A percentile compares a stretch with the other conserved stretches of the same genome.
Conservation (phyloP, 176 grass and related monocot genomes). For the Carex pumila region DNA sequence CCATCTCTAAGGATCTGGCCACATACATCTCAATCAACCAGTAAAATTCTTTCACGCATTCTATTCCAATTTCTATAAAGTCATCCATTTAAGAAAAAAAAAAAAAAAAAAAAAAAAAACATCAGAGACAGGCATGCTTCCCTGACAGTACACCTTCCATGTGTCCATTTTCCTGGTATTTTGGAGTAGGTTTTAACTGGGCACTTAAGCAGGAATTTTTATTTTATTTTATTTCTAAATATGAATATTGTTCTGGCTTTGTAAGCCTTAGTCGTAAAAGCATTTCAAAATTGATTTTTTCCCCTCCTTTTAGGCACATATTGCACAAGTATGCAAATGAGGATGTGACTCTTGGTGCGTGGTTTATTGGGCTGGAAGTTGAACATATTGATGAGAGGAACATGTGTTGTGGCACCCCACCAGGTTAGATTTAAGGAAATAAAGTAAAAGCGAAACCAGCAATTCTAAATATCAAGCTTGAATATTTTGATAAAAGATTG, state of each 20-base stretch:
- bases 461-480: neutral
- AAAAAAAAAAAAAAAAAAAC: neutral
- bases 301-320: constrained; percentile 42
- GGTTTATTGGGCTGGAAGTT: constrained; percentile 91
- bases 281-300: neutral
- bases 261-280: neutral
- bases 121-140: neutral
- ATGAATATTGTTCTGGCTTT: neutral
- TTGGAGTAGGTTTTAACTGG: neutral
- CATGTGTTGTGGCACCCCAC: constrained; percentile 85
- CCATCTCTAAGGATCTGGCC: constrained; percentile 78
- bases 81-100: neutral
- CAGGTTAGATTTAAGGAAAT: constrained; percentile 32
- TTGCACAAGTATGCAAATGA: constrained; percentile 91
- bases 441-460: neutral
- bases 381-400: constrained; percentile 79
- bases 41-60: constrained; percentile 31
- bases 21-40: constrained; percentile 94
- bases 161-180: neutral
- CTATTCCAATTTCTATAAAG: neutral
- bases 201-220: neutral
- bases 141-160: neutral
- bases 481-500: neutral
- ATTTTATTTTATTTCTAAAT: neutral
- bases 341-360: constrained; percentile 72